Evolutionary conservation across 164 flowering plant species (phyloP), one percentile per base, ranked within the genome.

Genomic region (Vitis vinifera): DNA sequence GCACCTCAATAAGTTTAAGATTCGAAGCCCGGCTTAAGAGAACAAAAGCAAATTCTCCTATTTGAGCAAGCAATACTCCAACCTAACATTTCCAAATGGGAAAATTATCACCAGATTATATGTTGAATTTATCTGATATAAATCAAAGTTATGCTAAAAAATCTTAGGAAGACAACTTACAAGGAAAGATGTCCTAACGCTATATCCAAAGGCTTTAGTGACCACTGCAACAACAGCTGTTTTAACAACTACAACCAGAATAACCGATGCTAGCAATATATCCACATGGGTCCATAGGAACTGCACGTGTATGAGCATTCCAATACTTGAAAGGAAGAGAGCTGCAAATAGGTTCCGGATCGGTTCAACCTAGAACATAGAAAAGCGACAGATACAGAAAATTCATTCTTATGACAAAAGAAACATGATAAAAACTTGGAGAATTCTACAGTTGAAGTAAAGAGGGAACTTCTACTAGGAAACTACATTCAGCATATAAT

Each of bases 1-100:
- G 50, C 19, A 92, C 97, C 97, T 88, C 95, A 77, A 94, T 83
- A 73, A 94, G 92, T 77, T 91, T 87, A 78, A 95, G 88, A 86
- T 91, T 93, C 58, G 99, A 93, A 30, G 99, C 99, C 73, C 97
- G 99, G 59, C 99, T 89, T 59, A 95, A 76, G 58, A 95, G 97
- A 68, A 95, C 98, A 84, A 95, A 95, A 65, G 99, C 91, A 72
- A 95, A 95, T 81, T 95, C 98, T 77, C 99, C 99, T 77, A 95
- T 87, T 82, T 95, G 99, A 77, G 99, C 97, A 74, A 95, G 92
- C 61, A 79, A 77, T 13, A 95, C 71, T 55, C 98, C 99, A 70
- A 91, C 99, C 99, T 95, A 70, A 73, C 48, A 51, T 9, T 15
- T 11, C 16, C 19, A 66, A 14, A 63, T 11, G 19, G 27, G 27